These are phyloP conservation scores for Penicillium paradoxum DNA, from an alignment of 495 filamentous ascomycete species.

Conservation along the genomic window DNA sequence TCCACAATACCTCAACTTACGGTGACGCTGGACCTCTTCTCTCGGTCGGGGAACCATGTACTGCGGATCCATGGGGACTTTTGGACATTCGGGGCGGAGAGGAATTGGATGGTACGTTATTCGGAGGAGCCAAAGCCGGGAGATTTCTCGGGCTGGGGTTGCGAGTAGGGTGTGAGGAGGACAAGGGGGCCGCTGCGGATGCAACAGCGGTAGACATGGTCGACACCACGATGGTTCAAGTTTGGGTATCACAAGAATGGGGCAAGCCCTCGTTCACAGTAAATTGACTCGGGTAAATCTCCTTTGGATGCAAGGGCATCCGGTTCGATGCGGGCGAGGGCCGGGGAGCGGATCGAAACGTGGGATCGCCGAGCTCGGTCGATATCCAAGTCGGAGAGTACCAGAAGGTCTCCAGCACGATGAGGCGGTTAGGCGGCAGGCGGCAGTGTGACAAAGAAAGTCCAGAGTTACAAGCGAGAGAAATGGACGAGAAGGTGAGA, in stretches of 20 bases:
- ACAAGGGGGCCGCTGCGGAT: slow-evolving; percentile 42
- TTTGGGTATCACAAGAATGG: neutral
- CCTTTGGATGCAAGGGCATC: slow-evolving; percentile 1
- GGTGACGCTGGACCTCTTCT: slow-evolving; percentile 50
- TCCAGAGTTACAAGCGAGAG: slow-evolving; percentile 29
- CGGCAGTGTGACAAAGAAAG: slow-evolving; percentile 31
- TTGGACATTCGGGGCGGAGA: slow-evolving; percentile 36
- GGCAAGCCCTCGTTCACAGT: neutral
- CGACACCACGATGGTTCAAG: neutral
- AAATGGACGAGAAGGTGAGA: slow-evolving; percentile 16
- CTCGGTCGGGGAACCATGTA: slow-evolving; percentile 42
- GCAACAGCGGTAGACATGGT: slow-evolving; percentile 52
- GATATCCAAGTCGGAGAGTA: slow-evolving; percentile 1
- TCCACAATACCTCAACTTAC: slow-evolving; percentile 44
- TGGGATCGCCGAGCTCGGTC: slow-evolving; percentile 1
- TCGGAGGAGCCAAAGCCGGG: slow-evolving; percentile 38
- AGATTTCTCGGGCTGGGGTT: slow-evolving; percentile 47
- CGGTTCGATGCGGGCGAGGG: neutral
- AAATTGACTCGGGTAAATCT: neutral
- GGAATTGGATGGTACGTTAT: slow-evolving; percentile 27
- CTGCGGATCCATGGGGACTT: slow-evolving; percentile 34
- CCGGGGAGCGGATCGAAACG: neutral
- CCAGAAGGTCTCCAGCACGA: neutral
- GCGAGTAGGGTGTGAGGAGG: slow-evolving; percentile 44
- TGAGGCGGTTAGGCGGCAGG: slow-evolving; percentile 21